Conservation (phyloP, 306 rosid genomes). For the Cicer cuneatum region DNA sequence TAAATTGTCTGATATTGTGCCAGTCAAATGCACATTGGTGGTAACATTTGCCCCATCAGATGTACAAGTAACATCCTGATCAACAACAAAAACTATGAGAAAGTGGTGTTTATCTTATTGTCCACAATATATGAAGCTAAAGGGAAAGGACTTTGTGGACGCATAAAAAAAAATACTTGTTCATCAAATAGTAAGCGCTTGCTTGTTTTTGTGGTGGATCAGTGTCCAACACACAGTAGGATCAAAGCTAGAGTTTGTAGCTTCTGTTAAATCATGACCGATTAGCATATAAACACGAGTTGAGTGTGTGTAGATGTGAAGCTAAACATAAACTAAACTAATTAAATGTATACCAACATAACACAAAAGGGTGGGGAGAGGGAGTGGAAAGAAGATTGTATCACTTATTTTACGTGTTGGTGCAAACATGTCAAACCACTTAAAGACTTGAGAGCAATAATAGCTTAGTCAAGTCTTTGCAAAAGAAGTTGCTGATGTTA, state of each 20-base stretch:
- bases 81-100: conserved; percentile 16
- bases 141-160: not conserved
- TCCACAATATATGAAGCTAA: conserved; percentile 18
- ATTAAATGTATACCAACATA: conserved; percentile 9
- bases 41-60: conserved; percentile 59
- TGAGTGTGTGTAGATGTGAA: too few species aligned
- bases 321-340: not conserved
- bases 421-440: conserved; percentile 1
- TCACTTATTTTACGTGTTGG: not conserved
- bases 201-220: too few species aligned
- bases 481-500: conserved; percentile 15
- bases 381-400: conserved; percentile 2
- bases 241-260: too few species aligned
- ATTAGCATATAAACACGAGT: too few species aligned
- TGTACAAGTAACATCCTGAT: conserved; percentile 75
- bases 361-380: not conserved
- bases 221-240: too few species aligned
- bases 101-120: conserved; percentile 4
- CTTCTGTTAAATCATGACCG: too few species aligned
- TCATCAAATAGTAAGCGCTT: too few species aligned
- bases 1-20: conserved; percentile 63
- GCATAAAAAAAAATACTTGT: not conserved
- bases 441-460: not conserved
- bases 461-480: not conserved
- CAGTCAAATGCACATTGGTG: conserved; percentile 84